Percentiles rank a stretch among this genome's conserved stretches.
phyloP scores from a whole-genome alignment of 192 early-diverging fungal genomes.

The Kickxella alabastrina region DNA sequence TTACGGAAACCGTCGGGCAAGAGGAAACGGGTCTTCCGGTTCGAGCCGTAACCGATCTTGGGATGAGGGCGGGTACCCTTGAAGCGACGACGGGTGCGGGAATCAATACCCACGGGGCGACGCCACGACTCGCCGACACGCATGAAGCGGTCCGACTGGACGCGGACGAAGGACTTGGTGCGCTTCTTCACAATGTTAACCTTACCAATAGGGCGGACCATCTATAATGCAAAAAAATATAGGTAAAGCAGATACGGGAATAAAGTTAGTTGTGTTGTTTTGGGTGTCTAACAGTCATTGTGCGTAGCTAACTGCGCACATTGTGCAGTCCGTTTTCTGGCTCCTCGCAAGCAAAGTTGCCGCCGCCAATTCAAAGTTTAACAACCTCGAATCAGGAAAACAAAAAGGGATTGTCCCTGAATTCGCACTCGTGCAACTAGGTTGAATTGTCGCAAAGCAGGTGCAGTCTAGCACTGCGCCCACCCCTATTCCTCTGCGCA shows the following conservation, averaged over 20 bases:
- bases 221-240: slow-evolving; percentile 48
- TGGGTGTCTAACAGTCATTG: too few species aligned
- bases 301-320: too few species aligned
- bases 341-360: too few species aligned
- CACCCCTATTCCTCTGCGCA: too few species aligned
- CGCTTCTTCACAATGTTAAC: slow-evolving; percentile 99
- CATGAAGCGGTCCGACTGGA: slow-evolving; percentile 98
- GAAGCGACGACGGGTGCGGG: slow-evolving; percentile 95
- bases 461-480: too few species aligned
- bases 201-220: slow-evolving; percentile 93
- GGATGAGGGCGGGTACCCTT: slow-evolving; percentile 97
- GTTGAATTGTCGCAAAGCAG: too few species aligned
- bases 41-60: slow-evolving; percentile 99
- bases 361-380: not conserved
- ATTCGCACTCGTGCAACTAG: not conserved
- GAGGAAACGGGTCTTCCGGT: slow-evolving; percentile 92
- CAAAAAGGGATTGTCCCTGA: not conserved
- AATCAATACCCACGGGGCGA: slow-evolving; percentile 99
- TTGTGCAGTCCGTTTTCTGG: not conserved
- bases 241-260: not conserved
- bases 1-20: slow-evolving; percentile 99
- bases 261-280: not conserved
- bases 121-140: slow-evolving; percentile 95
- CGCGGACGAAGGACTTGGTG: slow-evolving; percentile 92
- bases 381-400: not conserved